Percentiles rank a stretch among this genome's conserved stretches.
These are phyloP conservation scores for Cercospora sojina DNA, from an alignment of 2,329 filamentous ascomycete genomes.

Conservation along the genomic window DNA sequence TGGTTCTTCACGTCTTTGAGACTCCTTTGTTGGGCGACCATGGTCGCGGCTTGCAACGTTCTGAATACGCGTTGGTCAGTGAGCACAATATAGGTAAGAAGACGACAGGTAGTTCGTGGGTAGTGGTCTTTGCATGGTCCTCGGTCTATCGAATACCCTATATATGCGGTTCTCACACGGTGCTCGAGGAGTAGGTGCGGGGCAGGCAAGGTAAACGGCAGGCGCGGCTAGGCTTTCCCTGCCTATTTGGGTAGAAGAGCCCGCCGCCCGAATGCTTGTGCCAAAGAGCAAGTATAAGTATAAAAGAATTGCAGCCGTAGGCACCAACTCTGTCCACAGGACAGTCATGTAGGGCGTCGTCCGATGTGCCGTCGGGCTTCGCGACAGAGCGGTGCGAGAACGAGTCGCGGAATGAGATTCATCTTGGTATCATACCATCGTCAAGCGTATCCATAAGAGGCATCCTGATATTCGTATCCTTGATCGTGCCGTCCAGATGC, in stretches of 20 bases:
- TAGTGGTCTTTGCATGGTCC: neutral
- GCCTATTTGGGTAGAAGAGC: conserved; percentile 1
- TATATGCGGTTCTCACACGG: neutral
- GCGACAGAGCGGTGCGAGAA: neutral
- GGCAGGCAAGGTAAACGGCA: neutral
- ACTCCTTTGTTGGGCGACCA: conserved; percentile 20
- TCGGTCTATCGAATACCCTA: neutral
- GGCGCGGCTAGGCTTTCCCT: neutral
- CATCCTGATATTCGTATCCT: neutral
- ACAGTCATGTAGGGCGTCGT: neutral
- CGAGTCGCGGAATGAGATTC: neutral
- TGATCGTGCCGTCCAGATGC: neutral
- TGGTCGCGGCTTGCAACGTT: neutral
- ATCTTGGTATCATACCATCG: neutral
- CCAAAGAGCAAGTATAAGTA: neutral
- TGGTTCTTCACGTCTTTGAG: conserved; percentile 25
- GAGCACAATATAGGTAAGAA: neutral
- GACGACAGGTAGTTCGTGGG: neutral
- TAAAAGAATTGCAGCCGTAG: neutral
- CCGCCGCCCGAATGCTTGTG: neutral
- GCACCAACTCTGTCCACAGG: neutral
- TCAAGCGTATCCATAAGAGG: neutral
- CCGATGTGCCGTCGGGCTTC: neutral
- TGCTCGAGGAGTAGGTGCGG: neutral
- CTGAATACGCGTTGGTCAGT: neutral